phyloP scores from a whole-genome alignment of 257 asterid species.

The Solanum pennellii region DNA sequence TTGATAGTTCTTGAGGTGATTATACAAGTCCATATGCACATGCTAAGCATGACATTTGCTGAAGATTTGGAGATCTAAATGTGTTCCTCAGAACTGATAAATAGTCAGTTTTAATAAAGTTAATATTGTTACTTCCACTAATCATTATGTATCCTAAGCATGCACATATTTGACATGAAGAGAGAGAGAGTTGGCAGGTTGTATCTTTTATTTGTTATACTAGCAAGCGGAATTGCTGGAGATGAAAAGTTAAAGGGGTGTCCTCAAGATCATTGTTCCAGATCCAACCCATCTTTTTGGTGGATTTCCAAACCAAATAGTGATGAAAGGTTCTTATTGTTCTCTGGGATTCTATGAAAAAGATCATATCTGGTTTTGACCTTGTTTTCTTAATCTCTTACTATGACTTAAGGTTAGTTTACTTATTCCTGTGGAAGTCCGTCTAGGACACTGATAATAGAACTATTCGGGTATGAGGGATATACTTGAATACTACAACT shows the following conservation, averaged over 20 bases:
- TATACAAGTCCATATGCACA: not conserved
- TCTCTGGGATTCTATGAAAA: not conserved
- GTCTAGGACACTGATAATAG: not conserved
- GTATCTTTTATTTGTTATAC: not conserved
- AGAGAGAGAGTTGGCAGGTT: not conserved
- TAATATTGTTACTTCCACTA: not conserved
- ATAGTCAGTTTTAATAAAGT: not conserved
- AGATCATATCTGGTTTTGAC: not conserved
- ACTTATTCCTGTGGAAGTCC: not conserved
- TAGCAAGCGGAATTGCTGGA: not conserved
- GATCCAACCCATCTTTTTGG: not conserved
- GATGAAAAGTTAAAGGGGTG: not conserved
- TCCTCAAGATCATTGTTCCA: not conserved
- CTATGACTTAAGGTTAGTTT: not conserved
- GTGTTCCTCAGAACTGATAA: not conserved
- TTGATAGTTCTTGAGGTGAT: not conserved
- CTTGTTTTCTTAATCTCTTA: not conserved
- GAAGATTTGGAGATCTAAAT: not conserved
- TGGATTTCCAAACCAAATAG: not conserved
- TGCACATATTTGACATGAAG: not conserved
- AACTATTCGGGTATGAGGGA: not conserved
- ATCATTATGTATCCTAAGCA: not conserved
- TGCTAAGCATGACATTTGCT: not conserved
- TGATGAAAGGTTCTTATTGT: not conserved
- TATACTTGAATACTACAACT: not conserved